Percentiles rank a stretch among this genome's conserved stretches.
phyloP scores from a whole-genome alignment of 2,329 filamentous ascomycete genomes.

The Arthrobotrys megalospora region DNA sequence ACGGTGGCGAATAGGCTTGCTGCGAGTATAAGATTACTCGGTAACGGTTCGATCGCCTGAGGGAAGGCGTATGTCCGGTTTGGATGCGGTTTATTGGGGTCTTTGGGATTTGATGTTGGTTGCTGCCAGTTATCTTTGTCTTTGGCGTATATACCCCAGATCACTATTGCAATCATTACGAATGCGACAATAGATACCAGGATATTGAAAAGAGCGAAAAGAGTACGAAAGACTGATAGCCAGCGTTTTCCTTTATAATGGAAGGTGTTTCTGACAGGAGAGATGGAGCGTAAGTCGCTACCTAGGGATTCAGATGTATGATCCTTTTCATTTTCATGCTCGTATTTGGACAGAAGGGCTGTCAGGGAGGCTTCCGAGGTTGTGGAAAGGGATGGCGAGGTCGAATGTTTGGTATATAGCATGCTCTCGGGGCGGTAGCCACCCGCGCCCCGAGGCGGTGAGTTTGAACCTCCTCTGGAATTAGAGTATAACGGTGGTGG shows the following conservation, averaged over 20 bases:
- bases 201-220: constrained; percentile 24
- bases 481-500: constrained; percentile 41
- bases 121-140: constrained; percentile 1
- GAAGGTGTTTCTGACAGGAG: background rate
- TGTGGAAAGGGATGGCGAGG: background rate
- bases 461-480: constrained; percentile 1
- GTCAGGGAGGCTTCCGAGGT: constrained; percentile 12
- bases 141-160: constrained; percentile 37
- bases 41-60: constrained; percentile 28
- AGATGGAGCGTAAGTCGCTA: constrained; percentile 8
- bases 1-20: constrained; percentile 3
- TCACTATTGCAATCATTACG: constrained; percentile 29
- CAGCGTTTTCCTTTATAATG: constrained; percentile 41
- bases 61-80: constrained; percentile 39
- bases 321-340: constrained; percentile 37
- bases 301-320: background rate
- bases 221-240: constrained; percentile 12
- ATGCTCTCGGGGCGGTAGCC: constrained; percentile 42
- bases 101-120: background rate
- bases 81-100: background rate
- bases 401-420: constrained; percentile 30
- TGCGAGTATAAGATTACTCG: constrained; percentile 28
- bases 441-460: constrained; percentile 2
- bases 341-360: constrained; percentile 36
- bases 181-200: constrained; percentile 15